phyloP scores from a whole-genome alignment of 331 rosid genomes.

The Malus hybrid region DNA sequence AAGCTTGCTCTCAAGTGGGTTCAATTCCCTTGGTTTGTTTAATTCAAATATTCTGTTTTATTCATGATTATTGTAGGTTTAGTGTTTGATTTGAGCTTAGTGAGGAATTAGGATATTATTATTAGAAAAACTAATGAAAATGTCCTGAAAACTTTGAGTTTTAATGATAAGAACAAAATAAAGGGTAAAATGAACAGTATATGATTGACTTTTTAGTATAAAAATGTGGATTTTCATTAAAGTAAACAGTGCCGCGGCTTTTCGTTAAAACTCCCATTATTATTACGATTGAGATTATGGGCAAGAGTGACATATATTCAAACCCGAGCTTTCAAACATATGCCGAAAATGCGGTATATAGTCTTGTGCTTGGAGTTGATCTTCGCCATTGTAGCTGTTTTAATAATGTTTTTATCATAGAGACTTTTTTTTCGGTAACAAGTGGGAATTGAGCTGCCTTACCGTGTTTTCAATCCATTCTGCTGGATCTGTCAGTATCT shows the following conservation, averaged over 20 bases:
- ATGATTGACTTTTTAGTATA: too few relatives aligned
- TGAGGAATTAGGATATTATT: background rate
- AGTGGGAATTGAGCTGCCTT: background rate
- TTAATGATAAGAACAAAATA: too few relatives aligned
- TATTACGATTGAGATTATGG: background rate
- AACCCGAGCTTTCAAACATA: background rate
- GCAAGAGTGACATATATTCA: background rate
- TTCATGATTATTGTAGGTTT: too few relatives aligned
- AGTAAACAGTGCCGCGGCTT: too few relatives aligned
- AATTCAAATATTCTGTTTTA: too few relatives aligned
- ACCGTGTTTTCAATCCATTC: background rate
- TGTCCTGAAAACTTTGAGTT: too few relatives aligned
- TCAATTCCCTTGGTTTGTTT: background rate
- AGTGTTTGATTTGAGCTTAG: background rate
- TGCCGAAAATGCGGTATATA: background rate
- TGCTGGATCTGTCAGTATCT: background rate
- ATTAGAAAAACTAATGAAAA: too few relatives aligned
- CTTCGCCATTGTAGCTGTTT: background rate
- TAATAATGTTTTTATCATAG: background rate
- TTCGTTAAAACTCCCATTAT: too few relatives aligned
- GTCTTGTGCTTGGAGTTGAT: background rate
- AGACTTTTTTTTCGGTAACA: background rate
- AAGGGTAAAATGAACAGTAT: too few relatives aligned
- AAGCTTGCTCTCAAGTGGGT: slow-evolving; percentile 92
- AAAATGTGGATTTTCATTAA: too few relatives aligned